Conservation (phyloP, 2,329 filamentous ascomycete species). For the Cercospora sp. region DNA sequence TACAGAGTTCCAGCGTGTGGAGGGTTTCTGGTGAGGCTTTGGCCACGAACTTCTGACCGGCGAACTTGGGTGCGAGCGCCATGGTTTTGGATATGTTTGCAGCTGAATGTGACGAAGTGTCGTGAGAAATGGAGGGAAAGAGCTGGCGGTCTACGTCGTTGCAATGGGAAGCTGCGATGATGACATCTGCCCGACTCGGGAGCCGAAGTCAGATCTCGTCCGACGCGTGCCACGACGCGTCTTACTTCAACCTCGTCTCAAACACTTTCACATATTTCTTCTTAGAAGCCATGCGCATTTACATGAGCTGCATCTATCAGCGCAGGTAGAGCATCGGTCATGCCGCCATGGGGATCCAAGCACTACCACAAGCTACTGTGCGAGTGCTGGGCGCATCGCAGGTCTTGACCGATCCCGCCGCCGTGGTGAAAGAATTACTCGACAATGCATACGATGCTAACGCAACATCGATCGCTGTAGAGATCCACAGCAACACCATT, state of each 20-base stretch:
- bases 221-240: background rate
- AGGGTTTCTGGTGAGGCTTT: constrained; percentile 45
- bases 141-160: background rate
- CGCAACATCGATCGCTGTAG: constrained; percentile 65
- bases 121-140: background rate
- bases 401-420: constrained; percentile 59
- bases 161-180: constrained; percentile 4
- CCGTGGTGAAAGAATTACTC: constrained; percentile 72
- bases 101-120: background rate
- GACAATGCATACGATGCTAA: constrained; percentile 75
- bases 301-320: background rate
- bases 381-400: constrained; percentile 62
- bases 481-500: constrained; percentile 65
- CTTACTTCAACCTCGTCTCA: background rate
- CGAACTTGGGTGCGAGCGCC: constrained; percentile 77
- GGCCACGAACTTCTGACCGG: constrained; percentile 66
- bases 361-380: constrained; percentile 46
- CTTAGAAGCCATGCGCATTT: background rate
- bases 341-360: constrained; percentile 43
- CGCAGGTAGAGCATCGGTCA: background rate
- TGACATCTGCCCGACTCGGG: background rate
- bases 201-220: background rate
- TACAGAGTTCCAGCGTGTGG: constrained; percentile 58
- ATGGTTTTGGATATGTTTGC: constrained; percentile 46
- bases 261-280: background rate